These are phyloP conservation scores for Alnus rubra DNA, from an alignment of 306 rosid species.

Conservation along the genomic window DNA sequence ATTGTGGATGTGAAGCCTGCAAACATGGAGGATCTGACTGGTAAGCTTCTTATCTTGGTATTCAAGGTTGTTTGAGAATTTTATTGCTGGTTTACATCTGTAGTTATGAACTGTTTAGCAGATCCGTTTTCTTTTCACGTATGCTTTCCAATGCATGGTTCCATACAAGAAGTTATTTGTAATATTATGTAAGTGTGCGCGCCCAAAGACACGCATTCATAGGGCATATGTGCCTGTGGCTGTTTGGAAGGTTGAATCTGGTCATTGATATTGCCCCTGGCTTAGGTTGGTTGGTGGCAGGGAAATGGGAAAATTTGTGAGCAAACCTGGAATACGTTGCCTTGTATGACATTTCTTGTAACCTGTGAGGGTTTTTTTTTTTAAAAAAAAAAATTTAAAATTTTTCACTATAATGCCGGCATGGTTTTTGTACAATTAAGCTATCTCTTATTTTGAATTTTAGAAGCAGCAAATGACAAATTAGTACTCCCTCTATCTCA, in stretches of 20 bases:
- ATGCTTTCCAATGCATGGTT: conserved; percentile 16
- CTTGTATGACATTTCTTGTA: neutral
- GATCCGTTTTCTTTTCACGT: neutral
- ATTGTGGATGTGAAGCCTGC: conserved; percentile 98
- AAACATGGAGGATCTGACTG: conserved; percentile 98
- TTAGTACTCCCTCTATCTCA: neutral
- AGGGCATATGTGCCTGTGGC: neutral
- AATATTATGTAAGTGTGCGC: neutral
- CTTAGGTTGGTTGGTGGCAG: neutral
- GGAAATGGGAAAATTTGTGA: neutral
- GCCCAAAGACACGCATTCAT: neutral
- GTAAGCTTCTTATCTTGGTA: conserved; percentile 46
- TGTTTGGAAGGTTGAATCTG: neutral
- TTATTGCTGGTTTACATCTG: neutral
- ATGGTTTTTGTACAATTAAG: neutral
- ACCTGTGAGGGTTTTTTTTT: neutral
- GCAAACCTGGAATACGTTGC: neutral
- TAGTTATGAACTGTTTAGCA: neutral
- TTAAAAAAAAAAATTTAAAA: too few species aligned
- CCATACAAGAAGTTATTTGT: neutral
- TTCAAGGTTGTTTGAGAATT: neutral
- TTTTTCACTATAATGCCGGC: neutral
- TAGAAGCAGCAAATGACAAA: neutral
- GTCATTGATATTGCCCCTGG: neutral
- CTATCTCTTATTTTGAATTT: neutral